These are phyloP conservation scores for Aspergillus sclerotialis DNA, from an alignment of 2,329 filamentous ascomycete species.

Conservation along the genomic window DNA sequence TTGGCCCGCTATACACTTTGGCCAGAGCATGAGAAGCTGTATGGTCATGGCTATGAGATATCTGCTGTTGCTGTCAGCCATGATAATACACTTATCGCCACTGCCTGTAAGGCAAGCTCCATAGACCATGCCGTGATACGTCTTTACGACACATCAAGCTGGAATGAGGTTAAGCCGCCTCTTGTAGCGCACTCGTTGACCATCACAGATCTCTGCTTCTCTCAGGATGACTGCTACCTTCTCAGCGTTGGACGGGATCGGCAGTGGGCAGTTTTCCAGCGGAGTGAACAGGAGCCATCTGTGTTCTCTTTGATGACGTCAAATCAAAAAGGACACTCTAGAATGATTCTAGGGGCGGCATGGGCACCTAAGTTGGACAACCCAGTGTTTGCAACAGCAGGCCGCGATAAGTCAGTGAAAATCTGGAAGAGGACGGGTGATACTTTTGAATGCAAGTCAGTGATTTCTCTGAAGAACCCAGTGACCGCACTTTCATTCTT, in stretches of 20 bases:
- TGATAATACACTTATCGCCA: slow-evolving; percentile 71
- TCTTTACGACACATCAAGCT: slow-evolving; percentile 76
- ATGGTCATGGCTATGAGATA: slow-evolving; percentile 96
- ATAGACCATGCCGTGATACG: slow-evolving; percentile 91
- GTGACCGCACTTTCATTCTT: slow-evolving; percentile 68
- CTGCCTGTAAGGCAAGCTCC: slow-evolving; percentile 86
- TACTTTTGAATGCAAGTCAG: slow-evolving; percentile 47
- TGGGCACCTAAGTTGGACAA: slow-evolving; percentile 58
- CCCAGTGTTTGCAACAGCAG: slow-evolving; percentile 72
- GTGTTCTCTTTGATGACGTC: slow-evolving; percentile 54
- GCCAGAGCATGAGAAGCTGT: slow-evolving; percentile 94
- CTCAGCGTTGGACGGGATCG: slow-evolving; percentile 87
- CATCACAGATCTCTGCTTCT: slow-evolving; percentile 75
- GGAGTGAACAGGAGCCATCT: slow-evolving; percentile 31
- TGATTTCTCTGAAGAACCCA: slow-evolving; percentile 50
- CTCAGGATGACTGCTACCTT: slow-evolving; percentile 62
- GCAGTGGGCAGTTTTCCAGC: slow-evolving; percentile 78
- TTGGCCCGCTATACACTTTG: slow-evolving; percentile 85
- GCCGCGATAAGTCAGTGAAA: slow-evolving; percentile 78
- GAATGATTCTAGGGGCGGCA: slow-evolving; percentile 85
- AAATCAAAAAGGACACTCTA: slow-evolving; percentile 77
- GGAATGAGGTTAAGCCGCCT: slow-evolving; percentile 80
- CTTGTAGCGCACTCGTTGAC: slow-evolving; percentile 82
- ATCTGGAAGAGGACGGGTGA: slow-evolving; percentile 51
- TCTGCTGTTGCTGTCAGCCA: slow-evolving; percentile 74